A percentile compares a stretch with the other conserved stretches of the same genome.
phyloP scores from a whole-genome alignment of 352 stramenopile species.

The Pythium dissimile region DNA sequence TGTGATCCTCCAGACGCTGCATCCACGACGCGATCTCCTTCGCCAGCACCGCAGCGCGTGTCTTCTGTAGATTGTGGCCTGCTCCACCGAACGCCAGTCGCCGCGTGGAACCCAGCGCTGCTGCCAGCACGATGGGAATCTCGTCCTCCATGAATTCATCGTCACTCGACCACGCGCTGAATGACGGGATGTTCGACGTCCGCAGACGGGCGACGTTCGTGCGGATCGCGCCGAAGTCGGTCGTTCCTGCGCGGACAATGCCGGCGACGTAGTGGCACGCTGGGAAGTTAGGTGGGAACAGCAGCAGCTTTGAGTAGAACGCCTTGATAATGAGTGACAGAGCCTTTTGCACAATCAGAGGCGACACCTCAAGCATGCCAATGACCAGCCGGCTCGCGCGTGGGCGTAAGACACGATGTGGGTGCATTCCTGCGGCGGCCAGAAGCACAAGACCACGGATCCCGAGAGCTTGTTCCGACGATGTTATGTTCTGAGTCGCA shows the following conservation, averaged over 20 bases:
- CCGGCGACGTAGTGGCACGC: slow-evolving; percentile 54
- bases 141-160: slow-evolving; percentile 60
- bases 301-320: slow-evolving; percentile 44
- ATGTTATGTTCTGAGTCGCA: slow-evolving; percentile 31
- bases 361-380: slow-evolving; percentile 29
- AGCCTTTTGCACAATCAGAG: slow-evolving; percentile 3
- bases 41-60: slow-evolving; percentile 39
- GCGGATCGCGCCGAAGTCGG: slow-evolving; percentile 40
- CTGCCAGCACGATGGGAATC: slow-evolving; percentile 41
- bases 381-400: slow-evolving; percentile 32
- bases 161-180: slow-evolving; percentile 58
- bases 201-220: slow-evolving; percentile 26
- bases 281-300: slow-evolving; percentile 41
- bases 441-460: slow-evolving; percentile 50
- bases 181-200: slow-evolving; percentile 27
- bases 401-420: slow-evolving; percentile 38
- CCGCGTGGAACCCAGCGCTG: slow-evolving; percentile 25
- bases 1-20: background rate
- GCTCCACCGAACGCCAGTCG: slow-evolving; percentile 46
- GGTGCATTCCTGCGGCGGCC: slow-evolving; percentile 38
- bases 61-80: slow-evolving; percentile 81
- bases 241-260: slow-evolving; percentile 44
- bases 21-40: slow-evolving; percentile 46
- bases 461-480: slow-evolving; percentile 19
- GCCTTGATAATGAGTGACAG: slow-evolving; percentile 31